Evolutionary conservation across 2,329 filamentous ascomycete genomes (phyloP).

Genomic region (Diatrype stigma): DNA sequence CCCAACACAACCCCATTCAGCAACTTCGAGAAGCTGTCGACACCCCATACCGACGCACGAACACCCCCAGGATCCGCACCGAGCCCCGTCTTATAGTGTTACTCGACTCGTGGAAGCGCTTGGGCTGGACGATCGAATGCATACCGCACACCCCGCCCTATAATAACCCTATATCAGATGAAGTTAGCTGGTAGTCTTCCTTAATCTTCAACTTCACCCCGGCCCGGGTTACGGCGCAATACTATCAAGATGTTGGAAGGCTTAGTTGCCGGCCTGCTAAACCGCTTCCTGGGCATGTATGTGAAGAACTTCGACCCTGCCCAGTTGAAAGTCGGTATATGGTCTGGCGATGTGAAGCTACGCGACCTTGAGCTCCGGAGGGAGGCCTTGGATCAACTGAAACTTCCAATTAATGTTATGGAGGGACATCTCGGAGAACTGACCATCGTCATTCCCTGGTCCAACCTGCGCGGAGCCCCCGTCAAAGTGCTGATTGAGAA

Average conservation of each 20-base stretch:
- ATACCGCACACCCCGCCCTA: not conserved
- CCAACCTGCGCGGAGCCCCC: constrained; percentile 88
- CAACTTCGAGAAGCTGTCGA: no score
- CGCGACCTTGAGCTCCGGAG: constrained; percentile 86
- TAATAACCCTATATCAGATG: constrained; percentile 22
- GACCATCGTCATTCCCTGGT: constrained; percentile 94
- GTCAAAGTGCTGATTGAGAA: constrained; percentile 95
- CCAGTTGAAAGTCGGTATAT: constrained; percentile 97
- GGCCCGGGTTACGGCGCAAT: constrained; percentile 69
- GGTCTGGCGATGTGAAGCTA: constrained; percentile 96
- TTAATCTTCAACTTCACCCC: constrained; percentile 36
- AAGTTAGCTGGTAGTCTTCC: constrained; percentile 18
- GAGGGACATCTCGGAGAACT: constrained; percentile 91
- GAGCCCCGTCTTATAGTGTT: not conserved
- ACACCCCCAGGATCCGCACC: no score
- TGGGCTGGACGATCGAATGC: not conserved
- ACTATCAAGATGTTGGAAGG: constrained; percentile 84
- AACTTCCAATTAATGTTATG: constrained; percentile 91
- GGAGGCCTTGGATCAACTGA: constrained; percentile 95
- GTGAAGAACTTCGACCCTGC: constrained; percentile 99
- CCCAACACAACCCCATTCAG: no score
- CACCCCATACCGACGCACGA: no score
- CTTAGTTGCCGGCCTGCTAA: constrained; percentile 92
- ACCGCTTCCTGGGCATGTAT: constrained; percentile 99
- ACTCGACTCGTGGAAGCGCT: not conserved